phyloP scores from a whole-genome alignment of 768 basidiomycete genomes.

The Cubamyces lactineus region DNA sequence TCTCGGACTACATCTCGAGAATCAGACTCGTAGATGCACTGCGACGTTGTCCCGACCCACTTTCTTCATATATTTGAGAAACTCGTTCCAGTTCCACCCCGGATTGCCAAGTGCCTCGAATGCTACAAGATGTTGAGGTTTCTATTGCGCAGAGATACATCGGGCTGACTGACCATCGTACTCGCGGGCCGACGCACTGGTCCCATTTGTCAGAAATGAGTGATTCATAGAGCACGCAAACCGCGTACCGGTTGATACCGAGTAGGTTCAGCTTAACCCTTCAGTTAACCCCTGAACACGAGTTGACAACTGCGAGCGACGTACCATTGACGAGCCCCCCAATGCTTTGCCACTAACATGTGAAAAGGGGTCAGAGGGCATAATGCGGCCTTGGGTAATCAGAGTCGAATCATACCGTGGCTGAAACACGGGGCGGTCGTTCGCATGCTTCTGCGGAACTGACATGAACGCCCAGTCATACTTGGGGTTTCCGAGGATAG shows the following conservation, averaged over 20 bases:
- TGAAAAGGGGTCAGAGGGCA: neutral
- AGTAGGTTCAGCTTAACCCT: constrained; percentile 21
- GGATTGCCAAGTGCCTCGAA: constrained; percentile 31
- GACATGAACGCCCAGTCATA: constrained; percentile 28
- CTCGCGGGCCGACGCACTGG: constrained; percentile 14
- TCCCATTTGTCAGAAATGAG: no score
- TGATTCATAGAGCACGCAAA: no score
- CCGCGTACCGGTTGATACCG: constrained; percentile 10
- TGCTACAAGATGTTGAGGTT: neutral
- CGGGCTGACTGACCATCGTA: constrained; percentile 14
- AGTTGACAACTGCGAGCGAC: neutral
- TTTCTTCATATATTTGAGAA: constrained; percentile 31
- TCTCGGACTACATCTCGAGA: neutral
- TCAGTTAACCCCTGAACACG: neutral
- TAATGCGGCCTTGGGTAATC: neutral
- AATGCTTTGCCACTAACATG: constrained; percentile 18
- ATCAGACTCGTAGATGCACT: neutral
- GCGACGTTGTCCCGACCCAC: constrained; percentile 1
- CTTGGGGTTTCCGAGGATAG: constrained; percentile 21
- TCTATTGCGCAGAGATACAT: neutral
- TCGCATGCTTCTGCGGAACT: constrained; percentile 21
- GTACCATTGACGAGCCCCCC: constrained; percentile 25
- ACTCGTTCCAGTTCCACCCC: constrained; percentile 34
- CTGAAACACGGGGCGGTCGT: constrained; percentile 17
- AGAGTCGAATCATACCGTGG: neutral